Evolutionary conservation across 164 flowering plant species (phyloP), one percentile per base, ranked within the genome.

Genomic region (Akebia trifoliata): DNA sequence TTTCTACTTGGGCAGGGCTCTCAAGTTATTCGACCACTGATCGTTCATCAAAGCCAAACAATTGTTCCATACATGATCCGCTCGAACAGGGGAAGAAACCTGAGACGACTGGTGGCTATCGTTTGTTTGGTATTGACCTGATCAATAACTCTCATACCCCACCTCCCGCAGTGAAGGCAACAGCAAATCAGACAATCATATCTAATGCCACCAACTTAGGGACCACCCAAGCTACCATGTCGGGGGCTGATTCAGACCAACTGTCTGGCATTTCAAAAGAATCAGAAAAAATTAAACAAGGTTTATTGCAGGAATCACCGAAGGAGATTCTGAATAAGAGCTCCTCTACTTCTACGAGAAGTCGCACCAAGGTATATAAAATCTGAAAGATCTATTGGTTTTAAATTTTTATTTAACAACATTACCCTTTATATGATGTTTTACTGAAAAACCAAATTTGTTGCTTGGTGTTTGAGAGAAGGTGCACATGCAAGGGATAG

Each of bases 401-500:
- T n/a, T 10, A 14, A 18, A n/a, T 4, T n/a, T n/a, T n/a, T n/a
- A n/a, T n/a, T n/a, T n/a, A n/a, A n/a, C 25, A 9, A 1, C 22
- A 44, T 1, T 4, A 7, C 28, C 40, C 24, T 36, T 15, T 1
- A 3, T 8, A 2, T 21, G 6, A 36, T 21, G 28, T n/a, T n/a
- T 53, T 8, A 22, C 48, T 47, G 35, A 42, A 28, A 12, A 17
- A 37, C 12, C 20, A 20, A 37, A 6, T 11, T 25, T 7, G 15
- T 43, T 26, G 22, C 31, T 44, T 57, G 52, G 52, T 10, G 51
- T 28, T 25, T 35, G 44, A n/a, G n/a, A n/a, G 55, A 61, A 90
- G 95, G 97, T 90, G 43, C 95, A 81, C 72, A 90, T 90, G 97
- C 91, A 85, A 68, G 97, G 97, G 3, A 58, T 85, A 35, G 86